Conservation (phyloP, 2,329 filamentous ascomycete genomes). For the Fusarium metavorans region DNA sequence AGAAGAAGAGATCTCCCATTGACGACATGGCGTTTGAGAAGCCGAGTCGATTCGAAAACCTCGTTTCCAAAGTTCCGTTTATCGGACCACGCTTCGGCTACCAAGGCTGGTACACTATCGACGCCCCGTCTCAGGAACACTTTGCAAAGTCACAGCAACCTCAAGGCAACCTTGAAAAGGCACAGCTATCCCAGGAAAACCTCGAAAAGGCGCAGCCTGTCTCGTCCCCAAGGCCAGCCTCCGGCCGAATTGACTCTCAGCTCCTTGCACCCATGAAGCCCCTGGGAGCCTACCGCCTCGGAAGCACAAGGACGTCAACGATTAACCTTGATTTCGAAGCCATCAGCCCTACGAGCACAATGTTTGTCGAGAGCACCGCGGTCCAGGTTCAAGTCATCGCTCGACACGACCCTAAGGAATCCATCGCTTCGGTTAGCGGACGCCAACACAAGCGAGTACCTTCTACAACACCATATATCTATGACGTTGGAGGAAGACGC, state of each 20-base stretch:
- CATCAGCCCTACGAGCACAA: constrained; percentile 39
- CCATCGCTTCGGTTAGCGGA: constrained; percentile 15
- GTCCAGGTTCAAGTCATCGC: constrained; percentile 37
- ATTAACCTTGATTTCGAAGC: constrained; percentile 28
- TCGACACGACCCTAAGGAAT: constrained; percentile 32
- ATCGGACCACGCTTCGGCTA: constrained; percentile 50
- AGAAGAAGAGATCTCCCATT: constrained; percentile 15
- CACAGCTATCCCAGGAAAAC: constrained; percentile 25
- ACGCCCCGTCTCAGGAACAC: constrained; percentile 38
- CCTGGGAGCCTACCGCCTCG: constrained; percentile 33
- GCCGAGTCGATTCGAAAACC: constrained; percentile 37
- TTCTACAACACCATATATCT: constrained; percentile 31
- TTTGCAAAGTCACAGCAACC: constrained; percentile 4
- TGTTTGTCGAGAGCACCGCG: constrained; percentile 40
- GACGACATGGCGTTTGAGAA: constrained; percentile 38
- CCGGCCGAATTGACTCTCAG: constrained; percentile 36
- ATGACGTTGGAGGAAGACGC: constrained; percentile 24
- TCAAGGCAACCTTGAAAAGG: not conserved
- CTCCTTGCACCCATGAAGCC: constrained; percentile 39
- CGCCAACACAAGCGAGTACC: constrained; percentile 29
- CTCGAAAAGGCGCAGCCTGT: constrained; percentile 38
- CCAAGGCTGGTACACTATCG: constrained; percentile 50
- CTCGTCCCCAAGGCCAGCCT: constrained; percentile 10
- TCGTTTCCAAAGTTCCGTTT: constrained; percentile 52
- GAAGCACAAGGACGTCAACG: constrained; percentile 16